These are phyloP conservation scores for Dispira parvispora DNA, from an alignment of 192 early-diverging fungal genomes.

Conservation along the genomic window DNA sequence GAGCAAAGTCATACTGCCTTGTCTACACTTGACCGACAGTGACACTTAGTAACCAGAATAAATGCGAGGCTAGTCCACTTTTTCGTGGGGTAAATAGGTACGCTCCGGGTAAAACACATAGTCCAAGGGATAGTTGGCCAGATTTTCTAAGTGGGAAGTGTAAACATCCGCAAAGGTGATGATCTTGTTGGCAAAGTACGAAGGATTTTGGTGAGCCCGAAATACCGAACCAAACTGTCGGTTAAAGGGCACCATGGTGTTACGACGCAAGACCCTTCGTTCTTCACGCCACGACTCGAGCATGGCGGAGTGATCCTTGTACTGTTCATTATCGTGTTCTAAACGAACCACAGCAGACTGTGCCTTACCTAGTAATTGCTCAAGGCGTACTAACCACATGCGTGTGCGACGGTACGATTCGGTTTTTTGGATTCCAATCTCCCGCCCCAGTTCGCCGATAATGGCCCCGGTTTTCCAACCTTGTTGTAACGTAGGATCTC, in stretches of 20 bases:
- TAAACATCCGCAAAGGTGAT: conserved; percentile 28
- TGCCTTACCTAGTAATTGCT: conserved; percentile 34
- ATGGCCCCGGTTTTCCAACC: conserved; percentile 48
- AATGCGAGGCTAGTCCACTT: not conserved
- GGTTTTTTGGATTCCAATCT: conserved; percentile 32
- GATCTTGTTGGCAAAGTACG: conserved; percentile 42
- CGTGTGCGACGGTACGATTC: conserved; percentile 30
- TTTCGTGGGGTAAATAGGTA: conserved; percentile 35
- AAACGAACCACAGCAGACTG: conserved; percentile 24
- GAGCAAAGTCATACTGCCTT: too few relatives aligned
- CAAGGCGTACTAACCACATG: conserved; percentile 33
- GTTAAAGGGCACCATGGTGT: conserved; percentile 34
- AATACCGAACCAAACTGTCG: conserved; percentile 42
- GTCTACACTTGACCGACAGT: too few relatives aligned
- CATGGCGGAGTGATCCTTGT: conserved; percentile 16
- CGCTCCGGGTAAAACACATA: conserved; percentile 44
- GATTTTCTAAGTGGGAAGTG: conserved; percentile 33
- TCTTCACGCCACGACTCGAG: conserved; percentile 31
- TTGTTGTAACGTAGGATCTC: conserved; percentile 39
- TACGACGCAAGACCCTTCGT: conserved; percentile 23
- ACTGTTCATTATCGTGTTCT: conserved; percentile 16
- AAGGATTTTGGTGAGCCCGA: conserved; percentile 37
- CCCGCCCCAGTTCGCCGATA: conserved; percentile 33
- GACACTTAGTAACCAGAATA: too few relatives aligned
- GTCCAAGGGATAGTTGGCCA: conserved; percentile 34